These are phyloP conservation scores for Polytrichum commune DNA, from an alignment of 225 moss, liverwort and hornwort species.

Conservation along the genomic window DNA sequence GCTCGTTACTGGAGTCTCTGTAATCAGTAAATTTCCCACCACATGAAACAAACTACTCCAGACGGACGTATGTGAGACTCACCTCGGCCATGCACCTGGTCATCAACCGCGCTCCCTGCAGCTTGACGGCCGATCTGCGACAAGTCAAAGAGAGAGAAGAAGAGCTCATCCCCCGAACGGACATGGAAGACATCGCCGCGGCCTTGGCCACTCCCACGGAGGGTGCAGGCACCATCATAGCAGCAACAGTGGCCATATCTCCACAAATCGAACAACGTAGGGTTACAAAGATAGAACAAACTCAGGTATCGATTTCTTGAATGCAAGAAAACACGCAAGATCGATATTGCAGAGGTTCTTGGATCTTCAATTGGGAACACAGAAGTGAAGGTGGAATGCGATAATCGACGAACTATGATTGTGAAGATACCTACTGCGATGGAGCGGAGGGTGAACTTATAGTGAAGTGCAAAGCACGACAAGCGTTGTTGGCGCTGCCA, in stretches of 20 bases:
- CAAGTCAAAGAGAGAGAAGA: conserved; percentile 3
- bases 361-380: background rate
- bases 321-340: too few species aligned
- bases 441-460: background rate
- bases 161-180: conserved; percentile 6
- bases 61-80: background rate
- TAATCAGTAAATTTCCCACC: too few species aligned
- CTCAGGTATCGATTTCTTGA: too few species aligned
- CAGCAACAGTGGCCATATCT: background rate
- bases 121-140: background rate
- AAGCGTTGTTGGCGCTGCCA: background rate
- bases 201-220: conserved; percentile 7
- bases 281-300: too few species aligned
- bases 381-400: background rate
- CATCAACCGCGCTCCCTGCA: conserved; percentile 2
- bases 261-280: background rate
- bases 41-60: too few species aligned
- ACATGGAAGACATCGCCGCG: conserved; percentile 6
- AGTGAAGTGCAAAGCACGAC: background rate
- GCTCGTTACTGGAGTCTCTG: too few species aligned
- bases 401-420: too few species aligned
- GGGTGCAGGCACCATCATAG: conserved; percentile 8
- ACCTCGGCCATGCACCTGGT: conserved; percentile 31
- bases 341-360: background rate
- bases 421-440: background rate